phyloP scores from a whole-genome alignment of 805 yeast species.

The Hermanozyma aechmeae region DNA sequence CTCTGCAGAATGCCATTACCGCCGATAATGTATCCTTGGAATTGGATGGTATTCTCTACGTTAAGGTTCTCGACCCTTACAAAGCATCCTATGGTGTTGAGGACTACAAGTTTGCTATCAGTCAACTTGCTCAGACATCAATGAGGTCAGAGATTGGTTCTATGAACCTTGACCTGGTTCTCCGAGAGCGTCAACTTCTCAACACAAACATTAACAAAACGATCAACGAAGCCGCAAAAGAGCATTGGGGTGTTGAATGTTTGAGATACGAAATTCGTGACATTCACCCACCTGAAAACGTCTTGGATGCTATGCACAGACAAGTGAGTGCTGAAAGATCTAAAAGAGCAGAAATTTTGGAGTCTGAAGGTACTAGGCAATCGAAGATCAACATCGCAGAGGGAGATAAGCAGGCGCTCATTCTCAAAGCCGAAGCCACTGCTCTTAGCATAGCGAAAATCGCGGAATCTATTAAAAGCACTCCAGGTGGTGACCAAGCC shows the following conservation, averaged over 20 bases:
- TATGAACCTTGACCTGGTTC: conserved; percentile 66
- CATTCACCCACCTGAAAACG: conserved; percentile 80
- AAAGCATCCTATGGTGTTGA: conserved; percentile 86
- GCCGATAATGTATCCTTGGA: conserved; percentile 79
- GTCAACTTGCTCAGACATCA: conserved; percentile 83
- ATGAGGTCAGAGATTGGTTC: conserved; percentile 88
- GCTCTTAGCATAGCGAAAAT: conserved; percentile 59
- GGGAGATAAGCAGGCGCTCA: conserved; percentile 66
- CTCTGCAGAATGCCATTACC: conserved; percentile 77
- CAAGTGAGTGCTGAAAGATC: conserved; percentile 85
- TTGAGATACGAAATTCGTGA: conserved; percentile 81
- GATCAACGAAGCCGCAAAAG: conserved; percentile 74
- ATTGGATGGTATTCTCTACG: conserved; percentile 75
- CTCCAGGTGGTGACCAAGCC: conserved; percentile 69
- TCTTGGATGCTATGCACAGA: conserved; percentile 84
- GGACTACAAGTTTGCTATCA: conserved; percentile 76
- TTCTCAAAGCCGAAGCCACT: conserved; percentile 60
- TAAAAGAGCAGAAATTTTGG: conserved; percentile 57
- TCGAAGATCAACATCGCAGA: conserved; percentile 58
- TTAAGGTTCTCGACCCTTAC: conserved; percentile 71
- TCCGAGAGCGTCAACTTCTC: conserved; percentile 65
- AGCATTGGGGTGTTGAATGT: conserved; percentile 76
- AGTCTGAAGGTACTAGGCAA: conserved; percentile 63
- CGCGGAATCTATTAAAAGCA: conserved; percentile 57
- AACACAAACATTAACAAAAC: conserved; percentile 68